Percentiles rank a stretch among this genome's conserved stretches.
These are phyloP conservation scores for Tetracentron sinense DNA, from an alignment of 164 flowering plant species.

Conservation along the genomic window DNA sequence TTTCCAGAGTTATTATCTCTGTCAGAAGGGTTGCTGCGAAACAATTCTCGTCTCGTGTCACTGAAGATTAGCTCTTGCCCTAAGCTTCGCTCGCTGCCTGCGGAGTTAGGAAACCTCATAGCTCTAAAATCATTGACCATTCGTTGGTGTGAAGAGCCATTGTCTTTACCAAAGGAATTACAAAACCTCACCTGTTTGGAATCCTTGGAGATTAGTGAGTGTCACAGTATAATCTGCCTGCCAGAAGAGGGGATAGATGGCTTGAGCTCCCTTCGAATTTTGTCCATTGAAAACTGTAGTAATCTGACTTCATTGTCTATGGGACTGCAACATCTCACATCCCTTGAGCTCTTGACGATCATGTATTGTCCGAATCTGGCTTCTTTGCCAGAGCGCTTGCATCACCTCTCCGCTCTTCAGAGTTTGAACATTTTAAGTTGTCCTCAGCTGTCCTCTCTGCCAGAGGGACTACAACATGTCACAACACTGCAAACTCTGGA, in stretches of 20 bases:
- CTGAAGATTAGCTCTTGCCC: not conserved
- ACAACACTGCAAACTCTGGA: constrained; percentile 11
- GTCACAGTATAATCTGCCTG: not conserved
- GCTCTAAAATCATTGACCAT: not conserved
- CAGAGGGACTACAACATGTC: too few species aligned
- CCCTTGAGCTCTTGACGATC: too few species aligned
- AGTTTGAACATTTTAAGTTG: not conserved
- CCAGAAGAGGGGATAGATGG: not conserved
- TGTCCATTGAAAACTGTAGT: too few species aligned
- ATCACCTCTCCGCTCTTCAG: too few species aligned
- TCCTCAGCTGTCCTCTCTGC: too few species aligned
- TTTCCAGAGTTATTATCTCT: not conserved
- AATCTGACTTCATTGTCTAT: not conserved
- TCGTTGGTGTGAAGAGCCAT: not conserved
- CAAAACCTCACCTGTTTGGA: not conserved
- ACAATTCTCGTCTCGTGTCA: not conserved
- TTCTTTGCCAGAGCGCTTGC: constrained; percentile 9
- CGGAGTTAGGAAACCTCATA: not conserved
- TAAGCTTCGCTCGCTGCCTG: not conserved
- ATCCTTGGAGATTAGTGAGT: not conserved
- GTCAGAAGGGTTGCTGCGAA: not conserved
- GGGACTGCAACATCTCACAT: too few species aligned
- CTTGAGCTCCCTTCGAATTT: constrained; percentile 8
- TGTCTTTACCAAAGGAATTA: not conserved
- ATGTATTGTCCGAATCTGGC: constrained; percentile 11